These are phyloP conservation scores for Arachis hypogaea DNA, from an alignment of 306 rosid species.

Conservation along the genomic window DNA sequence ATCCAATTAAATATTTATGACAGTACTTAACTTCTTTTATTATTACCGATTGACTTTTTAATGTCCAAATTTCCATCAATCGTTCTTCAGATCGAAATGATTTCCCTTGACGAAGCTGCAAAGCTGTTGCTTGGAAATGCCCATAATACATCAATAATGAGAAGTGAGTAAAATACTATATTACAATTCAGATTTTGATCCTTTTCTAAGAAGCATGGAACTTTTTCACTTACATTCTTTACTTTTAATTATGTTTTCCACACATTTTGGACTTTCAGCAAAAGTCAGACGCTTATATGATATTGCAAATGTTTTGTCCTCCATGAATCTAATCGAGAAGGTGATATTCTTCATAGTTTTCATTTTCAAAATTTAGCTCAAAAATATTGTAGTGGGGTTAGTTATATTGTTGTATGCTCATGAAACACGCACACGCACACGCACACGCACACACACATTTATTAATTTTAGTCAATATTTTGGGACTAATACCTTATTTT, in stretches of 20 bases:
- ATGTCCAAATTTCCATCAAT: constrained; percentile 24
- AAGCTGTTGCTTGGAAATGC: constrained; percentile 70
- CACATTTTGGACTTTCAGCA: constrained; percentile 52
- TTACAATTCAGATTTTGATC: not conserved
- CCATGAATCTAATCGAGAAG: constrained; percentile 86
- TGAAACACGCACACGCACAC: too few relatives aligned
- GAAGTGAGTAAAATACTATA: constrained; percentile 64
- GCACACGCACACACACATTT: too few relatives aligned
- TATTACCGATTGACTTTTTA: not conserved
- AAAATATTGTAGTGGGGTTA: not conserved
- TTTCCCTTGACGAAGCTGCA: constrained; percentile 85
- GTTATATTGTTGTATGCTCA: too few relatives aligned
- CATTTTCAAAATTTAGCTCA: not conserved
- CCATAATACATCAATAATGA: constrained; percentile 56
- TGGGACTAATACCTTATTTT: too few relatives aligned
- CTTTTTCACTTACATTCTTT: constrained; percentile 22
- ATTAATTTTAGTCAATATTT: too few relatives aligned
- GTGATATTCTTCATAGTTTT: constrained; percentile 37
- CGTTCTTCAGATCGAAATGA: constrained; percentile 50
- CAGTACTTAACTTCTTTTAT: not conserved
- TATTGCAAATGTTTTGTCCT: constrained; percentile 81
- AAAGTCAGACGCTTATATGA: constrained; percentile 84
- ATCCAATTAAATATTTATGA: too few relatives aligned
- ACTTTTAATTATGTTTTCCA: too few relatives aligned
- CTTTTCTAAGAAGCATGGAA: constrained; percentile 12